phyloP scores from a whole-genome alignment of 2,329 filamentous ascomycete species.

The Penicillium sp. region DNA sequence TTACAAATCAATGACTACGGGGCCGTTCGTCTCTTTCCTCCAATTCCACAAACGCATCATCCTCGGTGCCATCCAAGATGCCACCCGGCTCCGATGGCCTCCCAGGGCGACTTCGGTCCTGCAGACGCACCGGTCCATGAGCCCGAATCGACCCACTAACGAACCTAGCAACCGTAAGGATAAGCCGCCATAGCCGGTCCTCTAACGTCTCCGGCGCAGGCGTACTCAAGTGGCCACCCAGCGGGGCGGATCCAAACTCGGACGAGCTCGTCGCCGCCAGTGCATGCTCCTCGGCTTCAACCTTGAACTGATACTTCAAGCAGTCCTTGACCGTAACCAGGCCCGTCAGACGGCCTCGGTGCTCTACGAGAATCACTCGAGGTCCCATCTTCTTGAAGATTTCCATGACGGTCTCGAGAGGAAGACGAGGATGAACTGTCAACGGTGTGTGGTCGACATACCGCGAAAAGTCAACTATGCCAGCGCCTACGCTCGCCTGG shows the following conservation, averaged over 20 bases:
- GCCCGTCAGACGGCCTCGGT: constrained; percentile 78
- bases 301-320: constrained; percentile 95
- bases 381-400: constrained; percentile 98
- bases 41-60: constrained; percentile 51
- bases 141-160: constrained; percentile 17
- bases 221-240: constrained; percentile 25
- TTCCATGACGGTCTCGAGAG: constrained; percentile 97
- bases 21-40: constrained; percentile 38
- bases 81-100: constrained; percentile 25
- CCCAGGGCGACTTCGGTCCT: constrained; percentile 24
- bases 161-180: constrained; percentile 34
- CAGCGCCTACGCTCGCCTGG: constrained; percentile 57
- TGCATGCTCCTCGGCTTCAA: constrained; percentile 76
- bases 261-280: constrained; percentile 37
- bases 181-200: constrained; percentile 41
- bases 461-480: constrained; percentile 74
- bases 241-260: constrained; percentile 17
- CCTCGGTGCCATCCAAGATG: constrained; percentile 56
- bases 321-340: constrained; percentile 97
- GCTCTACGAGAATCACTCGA: constrained; percentile 87
- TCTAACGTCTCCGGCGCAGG: constrained; percentile 33
- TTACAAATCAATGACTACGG: constrained; percentile 11
- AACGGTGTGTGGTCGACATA: constrained; percentile 90
- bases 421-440: constrained; percentile 84
- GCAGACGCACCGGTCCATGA: constrained; percentile 16